Evolutionary conservation across 306 rosid species (phyloP).

Genomic region (Prunus persica): Prunus_persica_NCBIv2 NC_034010.1:26058501-26059000

Average conservation of each 20-base stretch:
- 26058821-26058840: slow-evolving; percentile 18
- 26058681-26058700: neutral
- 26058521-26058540: neutral
- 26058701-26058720: neutral
- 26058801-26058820: slow-evolving; percentile 77
- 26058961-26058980: neutral
- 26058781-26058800: slow-evolving; percentile 99
- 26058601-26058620: slow-evolving; percentile 79
- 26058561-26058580: neutral
- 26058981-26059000: neutral
- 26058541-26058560: neutral
- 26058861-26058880: slow-evolving; percentile 15
- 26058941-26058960: neutral
- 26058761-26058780: slow-evolving; percentile 88
- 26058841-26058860: slow-evolving; percentile 10
- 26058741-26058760: slow-evolving; percentile 75
- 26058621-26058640: slow-evolving; percentile 97
- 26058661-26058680: slow-evolving; percentile 39
- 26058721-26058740: slow-evolving; percentile 19
- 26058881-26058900: neutral
- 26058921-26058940: neutral
- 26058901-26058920: neutral
- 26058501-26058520: slow-evolving; percentile 5
- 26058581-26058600: slow-evolving; percentile 16
- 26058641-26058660: slow-evolving; percentile 87